A percentile compares a stretch with the other conserved stretches of the same genome.
These are phyloP conservation scores for Excoecaria agallocha DNA, from an alignment of 345 rosid species.

Conservation along the genomic window DNA sequence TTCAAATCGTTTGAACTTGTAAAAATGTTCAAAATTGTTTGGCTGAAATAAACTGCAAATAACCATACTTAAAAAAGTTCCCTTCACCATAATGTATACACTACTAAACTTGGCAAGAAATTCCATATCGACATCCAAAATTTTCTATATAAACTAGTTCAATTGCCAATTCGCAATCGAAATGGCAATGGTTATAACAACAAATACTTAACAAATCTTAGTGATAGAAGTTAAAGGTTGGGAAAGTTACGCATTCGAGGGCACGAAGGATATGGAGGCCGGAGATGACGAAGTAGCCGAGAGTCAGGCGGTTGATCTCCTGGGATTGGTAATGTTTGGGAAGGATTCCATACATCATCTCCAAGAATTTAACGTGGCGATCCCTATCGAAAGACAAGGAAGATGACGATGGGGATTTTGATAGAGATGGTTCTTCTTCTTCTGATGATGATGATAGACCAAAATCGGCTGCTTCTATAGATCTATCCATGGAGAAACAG, in stretches of 20 bases:
- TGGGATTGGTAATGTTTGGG: constrained; percentile 69
- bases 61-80: neutral
- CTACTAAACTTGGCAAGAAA: too few relatives aligned
- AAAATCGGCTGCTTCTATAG: neutral
- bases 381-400: constrained; percentile 45
- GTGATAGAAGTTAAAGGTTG: neutral
- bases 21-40: neutral
- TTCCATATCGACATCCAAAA: too few relatives aligned
- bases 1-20: neutral
- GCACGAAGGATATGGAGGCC: constrained; percentile 74
- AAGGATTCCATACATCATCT: constrained; percentile 78
- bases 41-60: neutral
- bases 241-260: constrained; percentile 49
- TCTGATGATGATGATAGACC: constrained; percentile 7
- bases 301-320: constrained; percentile 87
- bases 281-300: constrained; percentile 76
- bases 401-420: constrained; percentile 13
- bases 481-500: neutral
- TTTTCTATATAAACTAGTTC: too few relatives aligned
- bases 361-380: constrained; percentile 54
- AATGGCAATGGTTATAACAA: too few relatives aligned
- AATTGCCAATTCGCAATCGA: too few relatives aligned
- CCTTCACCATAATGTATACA: neutral
- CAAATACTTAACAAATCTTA: too few relatives aligned
- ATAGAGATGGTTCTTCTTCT: constrained; percentile 7